Conservation (phyloP, 768 basidiomycete species). For the Tephrocybe sp. region DNA sequence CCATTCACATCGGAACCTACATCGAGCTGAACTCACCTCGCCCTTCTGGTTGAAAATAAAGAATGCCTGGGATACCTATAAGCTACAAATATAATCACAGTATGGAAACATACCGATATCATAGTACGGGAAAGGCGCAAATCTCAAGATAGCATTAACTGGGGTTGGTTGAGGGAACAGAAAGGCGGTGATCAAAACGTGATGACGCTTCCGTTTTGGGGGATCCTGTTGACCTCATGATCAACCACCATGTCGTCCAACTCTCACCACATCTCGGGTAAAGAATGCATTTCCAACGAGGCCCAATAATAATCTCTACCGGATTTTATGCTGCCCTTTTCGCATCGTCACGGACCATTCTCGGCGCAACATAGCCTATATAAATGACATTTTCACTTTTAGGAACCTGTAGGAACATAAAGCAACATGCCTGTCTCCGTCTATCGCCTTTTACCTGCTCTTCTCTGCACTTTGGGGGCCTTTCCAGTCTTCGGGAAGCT, state of each 20-base stretch:
- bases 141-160: constrained; percentile 8
- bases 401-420: background rate
- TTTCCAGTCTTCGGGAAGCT: constrained; percentile 26
- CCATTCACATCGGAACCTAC: constrained; percentile 2
- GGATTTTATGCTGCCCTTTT: constrained; percentile 11
- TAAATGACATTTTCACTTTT: background rate
- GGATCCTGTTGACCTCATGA: constrained; percentile 3
- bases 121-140: constrained; percentile 16
- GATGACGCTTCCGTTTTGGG: constrained; percentile 12
- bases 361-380: background rate
- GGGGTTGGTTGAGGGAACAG: too few species aligned
- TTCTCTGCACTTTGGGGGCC: background rate
- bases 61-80: constrained; percentile 69
- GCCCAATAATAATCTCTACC: constrained; percentile 3
- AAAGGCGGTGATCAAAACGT: too few species aligned
- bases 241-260: background rate
- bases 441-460: constrained; percentile 4
- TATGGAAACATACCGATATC: constrained; percentile 27
- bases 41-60: constrained; percentile 99
- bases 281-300: background rate
- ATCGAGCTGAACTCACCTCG: constrained; percentile 60
- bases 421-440: constrained; percentile 4
- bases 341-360: constrained; percentile 5
- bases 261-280: constrained; percentile 3
- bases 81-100: background rate